These are phyloP conservation scores for Penicillium sp. DNA, from an alignment of 2,329 filamentous ascomycete genomes.

Conservation along the genomic window DNA sequence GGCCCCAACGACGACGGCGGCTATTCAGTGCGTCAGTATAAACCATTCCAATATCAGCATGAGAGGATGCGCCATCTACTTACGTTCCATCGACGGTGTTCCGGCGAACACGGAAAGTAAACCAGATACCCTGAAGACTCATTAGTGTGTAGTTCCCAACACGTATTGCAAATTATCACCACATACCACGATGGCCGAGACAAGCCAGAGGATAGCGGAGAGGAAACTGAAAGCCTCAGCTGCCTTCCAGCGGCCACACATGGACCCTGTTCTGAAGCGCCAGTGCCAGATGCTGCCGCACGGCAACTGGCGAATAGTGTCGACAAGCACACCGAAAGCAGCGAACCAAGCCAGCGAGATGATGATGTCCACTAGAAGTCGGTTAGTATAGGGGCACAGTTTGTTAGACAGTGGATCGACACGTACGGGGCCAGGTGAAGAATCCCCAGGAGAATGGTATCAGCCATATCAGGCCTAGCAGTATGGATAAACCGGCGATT, in stretches of 20 bases:
- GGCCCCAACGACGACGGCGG: constrained; percentile 22
- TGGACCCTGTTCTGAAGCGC: constrained; percentile 49
- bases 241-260: constrained; percentile 68
- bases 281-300: constrained; percentile 61
- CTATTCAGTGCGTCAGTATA: constrained; percentile 2
- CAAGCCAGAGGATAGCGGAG: constrained; percentile 67
- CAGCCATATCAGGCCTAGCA: constrained; percentile 68
- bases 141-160: constrained; percentile 8
- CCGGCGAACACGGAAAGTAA: constrained; percentile 31
- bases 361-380: constrained; percentile 57
- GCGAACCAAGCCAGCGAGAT: constrained; percentile 68
- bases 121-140: constrained; percentile 33
- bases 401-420: background rate
- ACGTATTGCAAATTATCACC: background rate
- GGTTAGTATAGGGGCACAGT: constrained; percentile 3
- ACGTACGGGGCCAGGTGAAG: constrained; percentile 60
- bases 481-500: constrained; percentile 63
- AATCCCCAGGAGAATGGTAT: constrained; percentile 66
- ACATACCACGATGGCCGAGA: constrained; percentile 55
- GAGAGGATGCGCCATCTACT: constrained; percentile 6
- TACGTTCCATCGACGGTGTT: constrained; percentile 20
- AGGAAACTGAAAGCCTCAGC: constrained; percentile 69
- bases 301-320: constrained; percentile 50
- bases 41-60: background rate
- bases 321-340: constrained; percentile 62